Base-by-base conservation (phyloP, 495 filamentous ascomycete species). In the Durotheca rogersii region DNA sequence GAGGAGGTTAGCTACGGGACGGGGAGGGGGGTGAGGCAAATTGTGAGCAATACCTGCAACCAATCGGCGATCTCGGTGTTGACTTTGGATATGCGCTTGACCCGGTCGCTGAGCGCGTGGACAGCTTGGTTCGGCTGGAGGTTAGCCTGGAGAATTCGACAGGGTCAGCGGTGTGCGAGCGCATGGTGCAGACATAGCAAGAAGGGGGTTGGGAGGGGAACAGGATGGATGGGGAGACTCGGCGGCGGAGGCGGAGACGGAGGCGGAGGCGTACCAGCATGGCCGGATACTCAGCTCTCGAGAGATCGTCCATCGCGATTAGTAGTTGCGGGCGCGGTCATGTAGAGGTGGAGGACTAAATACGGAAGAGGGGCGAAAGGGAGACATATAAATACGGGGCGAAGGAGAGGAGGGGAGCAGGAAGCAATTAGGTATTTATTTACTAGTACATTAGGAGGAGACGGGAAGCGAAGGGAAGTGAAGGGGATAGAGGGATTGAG, bases 31-130 rank as follows among this genome's bases (percentile, higher is more conserved):
- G 40, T 19, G 37, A 45, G 16, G 51, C 21, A 35, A 47, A 49
- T 39, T 40, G 41, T 39, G 38, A 31, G 34, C 50, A 73, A 50
- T 85, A 97, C 93, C 84, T 93, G 88, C 41, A 99, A 78, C 87
- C 91, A 99, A 70, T 97, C 91, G 58, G 93, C 92, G 59, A 99
- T 89, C 67, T 96, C 88, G 55, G 75, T 67, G 72, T 99, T 96
- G 76, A 95, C 74, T 65, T 83, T 87, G 49, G 83, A 81, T 61
- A 96, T 92, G 64, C 89, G 78, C 67, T 87, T 87, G 62, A 97
- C 80, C 56, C 94, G 88, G 65, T 97, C 91, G 64, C 85, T 84
- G 44, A 99, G 77, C 21, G 90, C 80, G 46, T 79, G 79, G 21
- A 92, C 89, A 43, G 94, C 92, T 73, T 93, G 89, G 56, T 73